Conservation (phyloP, 1,284 basidiomycete species). For the Ganoderma boninense region DNA sequence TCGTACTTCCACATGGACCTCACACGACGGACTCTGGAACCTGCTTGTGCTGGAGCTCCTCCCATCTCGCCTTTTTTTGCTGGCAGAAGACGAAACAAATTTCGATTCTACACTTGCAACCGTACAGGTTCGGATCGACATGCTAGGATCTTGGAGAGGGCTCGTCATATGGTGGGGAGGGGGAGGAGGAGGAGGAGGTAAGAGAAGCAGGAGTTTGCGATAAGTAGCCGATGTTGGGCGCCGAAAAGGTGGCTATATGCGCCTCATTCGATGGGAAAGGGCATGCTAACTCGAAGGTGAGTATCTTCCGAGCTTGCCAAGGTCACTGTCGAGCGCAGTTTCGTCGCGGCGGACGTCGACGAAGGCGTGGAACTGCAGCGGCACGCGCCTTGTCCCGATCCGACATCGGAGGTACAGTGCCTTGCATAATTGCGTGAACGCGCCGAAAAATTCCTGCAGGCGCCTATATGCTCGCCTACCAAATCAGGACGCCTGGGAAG, state of each 20-base stretch:
- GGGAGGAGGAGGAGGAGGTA: not conserved
- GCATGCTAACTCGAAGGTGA: not conserved
- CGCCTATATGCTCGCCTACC: too few species aligned
- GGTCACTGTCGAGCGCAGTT: not conserved
- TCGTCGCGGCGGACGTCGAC: constrained; percentile 11
- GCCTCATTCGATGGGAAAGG: not conserved
- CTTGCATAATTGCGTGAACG: too few species aligned
- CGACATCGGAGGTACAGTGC: constrained; percentile 16
- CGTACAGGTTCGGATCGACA: too few species aligned
- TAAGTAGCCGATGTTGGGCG: not conserved
- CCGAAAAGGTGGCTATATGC: not conserved
- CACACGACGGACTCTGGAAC: not conserved
- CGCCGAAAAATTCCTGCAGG: too few species aligned
- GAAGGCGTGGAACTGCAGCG: constrained; percentile 18
- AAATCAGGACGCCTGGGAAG: too few species aligned
- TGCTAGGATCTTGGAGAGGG: not conserved
- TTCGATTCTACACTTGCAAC: not conserved
- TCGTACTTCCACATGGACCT: constrained; percentile 28
- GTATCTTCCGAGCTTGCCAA: not conserved
- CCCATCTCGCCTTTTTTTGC: too few species aligned
- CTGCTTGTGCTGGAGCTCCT: not conserved
- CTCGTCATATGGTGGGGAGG: not conserved
- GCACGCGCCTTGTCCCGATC: constrained; percentile 14
- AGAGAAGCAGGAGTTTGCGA: not conserved
- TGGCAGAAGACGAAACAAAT: not conserved